Evolutionary conservation across 441 rosid genomes (phyloP).

Genomic region (Corymbia calophylla): DNA sequence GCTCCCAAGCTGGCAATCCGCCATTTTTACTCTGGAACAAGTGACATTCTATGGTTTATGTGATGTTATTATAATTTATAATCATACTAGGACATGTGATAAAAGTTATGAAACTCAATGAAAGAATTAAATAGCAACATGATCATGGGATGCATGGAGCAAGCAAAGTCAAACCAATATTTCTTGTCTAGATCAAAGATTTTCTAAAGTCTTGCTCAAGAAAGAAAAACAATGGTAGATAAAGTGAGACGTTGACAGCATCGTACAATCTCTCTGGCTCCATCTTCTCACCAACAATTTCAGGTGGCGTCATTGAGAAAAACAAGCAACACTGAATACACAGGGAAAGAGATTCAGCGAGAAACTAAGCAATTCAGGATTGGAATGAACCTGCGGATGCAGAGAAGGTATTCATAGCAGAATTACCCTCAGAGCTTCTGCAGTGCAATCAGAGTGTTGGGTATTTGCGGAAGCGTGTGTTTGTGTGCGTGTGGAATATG

Average conservation of each 20-base stretch:
- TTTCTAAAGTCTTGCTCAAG: neutral
- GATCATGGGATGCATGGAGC: neutral
- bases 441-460: constrained; percentile 10
- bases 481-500: too few species aligned
- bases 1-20: constrained; percentile 74
- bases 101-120: neutral
- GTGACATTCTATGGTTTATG: neutral
- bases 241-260: constrained; percentile 55
- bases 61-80: neutral
- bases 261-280: constrained; percentile 42
- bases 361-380: neutral
- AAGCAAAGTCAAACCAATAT: neutral
- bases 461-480: too few species aligned
- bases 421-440: neutral
- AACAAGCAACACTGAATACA: constrained; percentile 55
- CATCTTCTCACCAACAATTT: constrained; percentile 56
- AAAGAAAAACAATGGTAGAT: constrained; percentile 8
- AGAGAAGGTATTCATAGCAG: neutral
- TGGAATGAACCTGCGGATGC: neutral
- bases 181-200: neutral
- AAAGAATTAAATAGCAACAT: neutral
- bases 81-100: neutral
- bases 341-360: neutral
- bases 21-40: constrained; percentile 57
- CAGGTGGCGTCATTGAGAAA: constrained; percentile 55